These are phyloP conservation scores for Conidiobolus incongruus DNA, from an alignment of 371 early-diverging fungal species.

Conservation along the genomic window DNA sequence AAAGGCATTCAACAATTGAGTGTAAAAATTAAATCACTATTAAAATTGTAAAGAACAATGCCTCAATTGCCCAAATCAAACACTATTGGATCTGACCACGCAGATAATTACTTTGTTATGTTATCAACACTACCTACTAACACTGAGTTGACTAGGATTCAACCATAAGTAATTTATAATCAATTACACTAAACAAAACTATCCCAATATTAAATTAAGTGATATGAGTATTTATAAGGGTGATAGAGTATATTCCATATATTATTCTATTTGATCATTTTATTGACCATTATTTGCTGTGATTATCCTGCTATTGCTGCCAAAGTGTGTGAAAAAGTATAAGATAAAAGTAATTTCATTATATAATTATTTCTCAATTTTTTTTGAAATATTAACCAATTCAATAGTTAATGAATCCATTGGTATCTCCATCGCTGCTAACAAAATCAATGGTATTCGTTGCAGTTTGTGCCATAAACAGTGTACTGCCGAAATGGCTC, in stretches of 20 bases:
- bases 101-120: background rate
- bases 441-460: slow-evolving; percentile 2
- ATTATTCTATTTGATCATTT: background rate
- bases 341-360: background rate
- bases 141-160: background rate
- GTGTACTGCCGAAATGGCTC: slow-evolving; percentile 5
- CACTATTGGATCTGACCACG: slow-evolving; percentile 6
- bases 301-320: slow-evolving; percentile 5
- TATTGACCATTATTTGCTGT: background rate
- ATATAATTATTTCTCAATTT: background rate
- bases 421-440: slow-evolving; percentile 7
- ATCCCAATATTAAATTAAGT: background rate
- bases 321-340: background rate
- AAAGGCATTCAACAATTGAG: too few relatives aligned
- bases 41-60: background rate
- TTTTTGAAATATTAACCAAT: background rate
- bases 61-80: background rate
- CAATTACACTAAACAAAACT: background rate
- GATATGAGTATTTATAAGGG: background rate
- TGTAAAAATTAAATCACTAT: too few relatives aligned
- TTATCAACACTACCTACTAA: background rate
- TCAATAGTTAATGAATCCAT: background rate
- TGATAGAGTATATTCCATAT: background rate
- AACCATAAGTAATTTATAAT: slow-evolving; percentile 1
- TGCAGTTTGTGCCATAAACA: slow-evolving; percentile 5